Conservation (phyloP, 768 basidiomycete species). For the Boletus reticulatus region DNA sequence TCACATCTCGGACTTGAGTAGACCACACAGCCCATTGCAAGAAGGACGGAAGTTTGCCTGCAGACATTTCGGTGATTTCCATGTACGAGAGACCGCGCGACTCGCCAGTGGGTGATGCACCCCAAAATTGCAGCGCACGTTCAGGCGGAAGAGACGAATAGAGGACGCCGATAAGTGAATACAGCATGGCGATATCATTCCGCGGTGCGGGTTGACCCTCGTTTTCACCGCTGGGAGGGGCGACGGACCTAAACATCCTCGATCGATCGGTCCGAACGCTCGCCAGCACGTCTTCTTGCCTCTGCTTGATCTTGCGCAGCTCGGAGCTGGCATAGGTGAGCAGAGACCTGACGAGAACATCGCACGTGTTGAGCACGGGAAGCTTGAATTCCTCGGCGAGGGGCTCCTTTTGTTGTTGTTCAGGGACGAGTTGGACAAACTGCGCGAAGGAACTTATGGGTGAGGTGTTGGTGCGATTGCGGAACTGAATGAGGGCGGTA, state of each 20-base stretch:
- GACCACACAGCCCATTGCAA: slow-evolving; percentile 91
- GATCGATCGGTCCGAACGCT: slow-evolving; percentile 63
- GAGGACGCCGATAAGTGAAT: slow-evolving; percentile 78
- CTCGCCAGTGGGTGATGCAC: slow-evolving; percentile 50
- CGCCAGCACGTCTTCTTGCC: slow-evolving; percentile 83
- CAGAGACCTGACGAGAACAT: slow-evolving; percentile 66
- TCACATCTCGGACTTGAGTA: slow-evolving; percentile 67
- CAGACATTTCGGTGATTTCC: slow-evolving; percentile 58
- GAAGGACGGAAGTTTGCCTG: slow-evolving; percentile 68
- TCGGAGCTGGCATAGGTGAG: slow-evolving; percentile 79
- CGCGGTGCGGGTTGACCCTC: slow-evolving; percentile 54
- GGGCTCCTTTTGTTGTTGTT: slow-evolving; percentile 36
- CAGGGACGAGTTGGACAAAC: slow-evolving; percentile 36
- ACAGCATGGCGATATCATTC: slow-evolving; percentile 83
- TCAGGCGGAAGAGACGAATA: slow-evolving; percentile 75
- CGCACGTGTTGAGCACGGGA: slow-evolving; percentile 63
- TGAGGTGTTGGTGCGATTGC: slow-evolving; percentile 34
- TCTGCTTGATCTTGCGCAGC: slow-evolving; percentile 81
- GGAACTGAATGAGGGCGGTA: slow-evolving; percentile 54
- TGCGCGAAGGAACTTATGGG: slow-evolving; percentile 39
- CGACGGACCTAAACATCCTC: slow-evolving; percentile 46
- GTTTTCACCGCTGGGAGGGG: slow-evolving; percentile 39
- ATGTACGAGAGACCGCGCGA: slow-evolving; percentile 46
- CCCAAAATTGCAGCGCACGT: slow-evolving; percentile 85
- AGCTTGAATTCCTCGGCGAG: slow-evolving; percentile 44